Conservation (phyloP, 352 stramenopile genomes). For the Globisporangium viniferum region DNA sequence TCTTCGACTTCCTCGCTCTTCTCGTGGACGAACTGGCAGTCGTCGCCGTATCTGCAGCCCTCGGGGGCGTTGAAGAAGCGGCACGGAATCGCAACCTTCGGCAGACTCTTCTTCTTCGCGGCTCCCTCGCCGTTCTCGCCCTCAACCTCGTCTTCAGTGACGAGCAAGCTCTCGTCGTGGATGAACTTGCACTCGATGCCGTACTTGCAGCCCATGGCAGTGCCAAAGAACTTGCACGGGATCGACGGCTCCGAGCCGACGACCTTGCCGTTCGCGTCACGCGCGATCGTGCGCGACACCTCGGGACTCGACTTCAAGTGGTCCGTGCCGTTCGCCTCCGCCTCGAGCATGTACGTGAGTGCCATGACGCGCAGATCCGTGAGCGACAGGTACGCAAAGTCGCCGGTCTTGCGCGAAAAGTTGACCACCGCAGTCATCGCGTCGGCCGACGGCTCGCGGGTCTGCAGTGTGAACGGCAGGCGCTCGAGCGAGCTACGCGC, state of each 20-base stretch:
- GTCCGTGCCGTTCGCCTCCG: constrained; percentile 60
- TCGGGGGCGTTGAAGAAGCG: constrained; percentile 72
- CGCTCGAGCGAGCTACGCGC: constrained; percentile 64
- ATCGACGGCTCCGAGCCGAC: constrained; percentile 45
- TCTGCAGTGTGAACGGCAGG: constrained; percentile 74
- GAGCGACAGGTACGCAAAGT: constrained; percentile 83
- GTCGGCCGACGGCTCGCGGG: constrained; percentile 75
- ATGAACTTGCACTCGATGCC: constrained; percentile 78
- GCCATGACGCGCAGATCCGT: constrained; percentile 87
- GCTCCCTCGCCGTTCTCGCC: constrained; percentile 11
- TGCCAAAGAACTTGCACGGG: constrained; percentile 80
- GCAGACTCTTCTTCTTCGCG: constrained; percentile 19
- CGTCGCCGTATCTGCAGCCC: constrained; percentile 70
- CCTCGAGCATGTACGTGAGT: constrained; percentile 83
- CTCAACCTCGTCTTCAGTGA: constrained; percentile 12
- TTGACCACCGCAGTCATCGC: constrained; percentile 76
- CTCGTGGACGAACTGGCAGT: constrained; percentile 73
- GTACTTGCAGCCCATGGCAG: constrained; percentile 79
- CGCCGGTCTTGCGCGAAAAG: constrained; percentile 84
- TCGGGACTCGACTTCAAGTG: constrained; percentile 75
- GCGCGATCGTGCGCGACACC: constrained; percentile 60
- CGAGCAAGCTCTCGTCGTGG: constrained; percentile 48
- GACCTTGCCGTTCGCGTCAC: constrained; percentile 65
- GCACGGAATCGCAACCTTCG: constrained; percentile 76
- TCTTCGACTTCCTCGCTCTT: constrained; percentile 24